Evolutionary conservation across 805 yeast genomes (phyloP).

Genomic region (Pichia phayaonensis): DNA sequence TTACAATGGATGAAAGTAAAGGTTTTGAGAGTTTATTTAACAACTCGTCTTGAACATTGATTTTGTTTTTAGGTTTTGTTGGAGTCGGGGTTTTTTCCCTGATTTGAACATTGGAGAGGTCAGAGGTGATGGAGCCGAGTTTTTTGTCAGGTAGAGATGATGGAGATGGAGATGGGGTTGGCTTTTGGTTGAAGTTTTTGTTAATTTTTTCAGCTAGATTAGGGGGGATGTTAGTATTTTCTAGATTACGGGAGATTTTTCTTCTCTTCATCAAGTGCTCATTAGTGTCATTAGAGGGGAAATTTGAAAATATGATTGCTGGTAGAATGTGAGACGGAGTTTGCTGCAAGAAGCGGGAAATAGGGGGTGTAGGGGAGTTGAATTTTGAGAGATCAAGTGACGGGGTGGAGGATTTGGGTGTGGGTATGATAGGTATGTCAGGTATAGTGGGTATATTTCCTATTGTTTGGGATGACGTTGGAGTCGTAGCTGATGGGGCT

Average conservation of each 20-base stretch:
- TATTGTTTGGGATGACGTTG: not conserved
- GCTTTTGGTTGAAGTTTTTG: conserved; percentile 36
- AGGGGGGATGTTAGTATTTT: conserved; percentile 1
- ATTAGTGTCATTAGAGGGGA: not conserved
- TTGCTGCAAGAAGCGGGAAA: not conserved
- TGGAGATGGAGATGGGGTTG: conserved; percentile 9
- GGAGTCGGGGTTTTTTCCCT: conserved; percentile 11
- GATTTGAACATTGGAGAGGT: conserved; percentile 16
- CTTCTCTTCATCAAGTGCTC: not conserved
- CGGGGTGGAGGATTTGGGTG: not conserved
- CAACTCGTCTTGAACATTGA: conserved; percentile 37
- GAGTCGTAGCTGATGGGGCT: not conserved
- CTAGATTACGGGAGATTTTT: not conserved
- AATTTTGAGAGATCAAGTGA: not conserved
- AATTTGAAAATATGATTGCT: not conserved
- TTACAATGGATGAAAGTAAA: conserved; percentile 63
- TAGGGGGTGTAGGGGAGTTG: not conserved
- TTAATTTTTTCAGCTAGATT: conserved; percentile 37
- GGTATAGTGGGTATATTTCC: not conserved
- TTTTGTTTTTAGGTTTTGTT: conserved; percentile 36
- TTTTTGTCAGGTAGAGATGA: conserved; percentile 86
- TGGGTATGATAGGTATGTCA: not conserved
- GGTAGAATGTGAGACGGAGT: conserved; percentile 4
- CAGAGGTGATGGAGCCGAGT: conserved; percentile 14
- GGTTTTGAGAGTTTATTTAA: conserved; percentile 37